Conservation (phyloP, 768 basidiomycete genomes). For the Rossbeevera mucosa region DNA sequence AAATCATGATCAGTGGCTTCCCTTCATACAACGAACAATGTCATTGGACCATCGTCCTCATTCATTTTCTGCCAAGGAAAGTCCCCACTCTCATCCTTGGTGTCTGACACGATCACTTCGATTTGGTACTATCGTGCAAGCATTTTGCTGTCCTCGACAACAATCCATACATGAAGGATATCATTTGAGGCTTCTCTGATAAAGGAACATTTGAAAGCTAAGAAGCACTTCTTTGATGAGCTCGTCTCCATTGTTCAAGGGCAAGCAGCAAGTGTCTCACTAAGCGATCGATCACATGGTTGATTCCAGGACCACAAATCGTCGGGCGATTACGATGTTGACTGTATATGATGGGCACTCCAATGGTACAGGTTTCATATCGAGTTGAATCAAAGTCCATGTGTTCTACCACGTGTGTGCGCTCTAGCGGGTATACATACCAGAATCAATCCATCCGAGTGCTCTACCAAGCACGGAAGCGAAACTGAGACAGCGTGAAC, state of each 20-base stretch:
- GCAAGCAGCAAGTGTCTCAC: no score
- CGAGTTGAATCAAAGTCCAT: not conserved
- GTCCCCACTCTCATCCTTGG: not conserved
- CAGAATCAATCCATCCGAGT: not conserved
- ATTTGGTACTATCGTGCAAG: no score
- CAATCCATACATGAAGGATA: not conserved
- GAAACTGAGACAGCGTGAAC: not conserved
- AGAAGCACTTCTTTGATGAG: not conserved
- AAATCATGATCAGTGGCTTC: not conserved
- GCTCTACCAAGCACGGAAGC: not conserved
- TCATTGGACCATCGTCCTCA: not conserved
- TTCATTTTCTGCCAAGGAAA: not conserved
- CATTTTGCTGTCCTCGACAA: not conserved
- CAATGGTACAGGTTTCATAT: not conserved
- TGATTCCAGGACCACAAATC: no score
- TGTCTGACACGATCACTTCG: not conserved
- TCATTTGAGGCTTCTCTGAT: not conserved
- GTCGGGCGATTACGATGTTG: no score
- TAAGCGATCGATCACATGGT: no score
- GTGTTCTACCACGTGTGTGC: no score
- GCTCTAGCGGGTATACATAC: not conserved
- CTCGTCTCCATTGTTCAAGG: no score
- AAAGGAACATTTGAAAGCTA: not conserved
- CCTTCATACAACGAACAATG: not conserved
- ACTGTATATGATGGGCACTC: no score